Base-by-base conservation (phyloP, 75 land plant species). In the Picea glauca region DNA sequence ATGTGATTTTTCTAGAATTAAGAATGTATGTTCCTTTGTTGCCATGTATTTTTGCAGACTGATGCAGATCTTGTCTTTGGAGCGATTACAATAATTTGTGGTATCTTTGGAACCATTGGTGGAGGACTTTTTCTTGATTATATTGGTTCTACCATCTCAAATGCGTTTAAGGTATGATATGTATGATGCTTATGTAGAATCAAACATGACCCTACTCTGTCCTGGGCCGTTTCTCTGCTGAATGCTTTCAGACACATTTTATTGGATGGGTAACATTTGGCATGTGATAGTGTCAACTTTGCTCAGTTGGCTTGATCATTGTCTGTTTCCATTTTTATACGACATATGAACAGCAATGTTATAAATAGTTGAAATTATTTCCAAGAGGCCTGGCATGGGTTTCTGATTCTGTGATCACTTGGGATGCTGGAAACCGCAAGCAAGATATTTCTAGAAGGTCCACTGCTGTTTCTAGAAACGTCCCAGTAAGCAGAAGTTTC, bases 21-120 rank as follows among this genome's bases (percentile, higher is more conserved):
- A 58, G 33, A 38, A 17, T 62, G 17, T 26, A 33, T 21, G 21
- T 60, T 18, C 3, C 17, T 63, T 74, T 31, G 20, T 9, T 31
- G 68, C 8, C 40, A 32, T n/a, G 33, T 33, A 23, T 11, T 68
- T 84, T 83, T 46, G 56, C 87, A 96, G 99, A 84, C 68, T 13
- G 85, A 92, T 87, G 99, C 99, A 76, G 99, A 96, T 90, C 33
- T 88, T 76, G 77, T 96, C 61, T 96, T 96, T 87, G 99, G 99
- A 76, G 99, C 87, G 4, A 83, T 96, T 58, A 96, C 99, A 66
- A 81, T 94, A 64, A 68, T 96, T 1, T 93, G 93, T 84, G 99
- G 99, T 32, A 90, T 96, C 40, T 33, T 92, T 62, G 99, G 99
- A 58, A 91, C 99, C 18, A 58, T 94, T 67, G 89, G 88, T 70